These are phyloP conservation scores for Chlamydomonas applanata DNA, from an alignment of 139 green algal genomes.

Conservation along the genomic window DNA sequence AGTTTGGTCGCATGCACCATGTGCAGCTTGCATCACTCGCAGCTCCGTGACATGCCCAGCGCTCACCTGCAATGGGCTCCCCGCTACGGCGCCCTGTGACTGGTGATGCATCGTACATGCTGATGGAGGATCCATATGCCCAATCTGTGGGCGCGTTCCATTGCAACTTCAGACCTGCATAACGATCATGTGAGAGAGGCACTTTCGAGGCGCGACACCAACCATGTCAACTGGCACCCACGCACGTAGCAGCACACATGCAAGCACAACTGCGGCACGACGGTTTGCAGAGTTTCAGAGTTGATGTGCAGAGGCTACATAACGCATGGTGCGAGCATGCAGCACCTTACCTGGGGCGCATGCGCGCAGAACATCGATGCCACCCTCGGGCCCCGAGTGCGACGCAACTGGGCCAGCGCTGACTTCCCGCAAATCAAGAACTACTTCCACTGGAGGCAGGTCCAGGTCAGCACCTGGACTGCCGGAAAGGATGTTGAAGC, in stretches of 20 bases:
- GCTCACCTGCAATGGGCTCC: slow-evolving; percentile 31
- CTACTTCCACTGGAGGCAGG: too few relatives aligned
- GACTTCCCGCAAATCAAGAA: too few relatives aligned
- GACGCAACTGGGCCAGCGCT: too few relatives aligned
- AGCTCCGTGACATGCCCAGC: not conserved
- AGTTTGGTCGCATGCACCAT: not conserved
- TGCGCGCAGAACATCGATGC: not conserved
- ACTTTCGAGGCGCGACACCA: not conserved
- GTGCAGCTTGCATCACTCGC: not conserved
- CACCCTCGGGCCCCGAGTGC: slow-evolving; percentile 1
- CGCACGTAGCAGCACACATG: too few relatives aligned
- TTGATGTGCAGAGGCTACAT: not conserved
- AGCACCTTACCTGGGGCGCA: slow-evolving; percentile 6
- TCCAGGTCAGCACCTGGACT: too few relatives aligned
- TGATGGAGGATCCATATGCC: slow-evolving; percentile 36
- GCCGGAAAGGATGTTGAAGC: too few relatives aligned
- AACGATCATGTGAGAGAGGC: too few relatives aligned
- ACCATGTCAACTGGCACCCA: not conserved
- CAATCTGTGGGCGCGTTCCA: slow-evolving; percentile 23
- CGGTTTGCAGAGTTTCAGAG: not conserved
- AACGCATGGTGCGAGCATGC: not conserved
- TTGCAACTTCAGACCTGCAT: slow-evolving; percentile 2
- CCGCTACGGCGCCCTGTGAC: slow-evolving; percentile 29
- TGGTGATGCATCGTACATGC: slow-evolving; percentile 39
- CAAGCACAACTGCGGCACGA: not conserved